A percentile compares a stretch with the other conserved stretches of the same genome.
These are phyloP conservation scores for Sporothrix curviconia DNA, from an alignment of 2,329 filamentous ascomycete species.

Conservation along the genomic window DNA sequence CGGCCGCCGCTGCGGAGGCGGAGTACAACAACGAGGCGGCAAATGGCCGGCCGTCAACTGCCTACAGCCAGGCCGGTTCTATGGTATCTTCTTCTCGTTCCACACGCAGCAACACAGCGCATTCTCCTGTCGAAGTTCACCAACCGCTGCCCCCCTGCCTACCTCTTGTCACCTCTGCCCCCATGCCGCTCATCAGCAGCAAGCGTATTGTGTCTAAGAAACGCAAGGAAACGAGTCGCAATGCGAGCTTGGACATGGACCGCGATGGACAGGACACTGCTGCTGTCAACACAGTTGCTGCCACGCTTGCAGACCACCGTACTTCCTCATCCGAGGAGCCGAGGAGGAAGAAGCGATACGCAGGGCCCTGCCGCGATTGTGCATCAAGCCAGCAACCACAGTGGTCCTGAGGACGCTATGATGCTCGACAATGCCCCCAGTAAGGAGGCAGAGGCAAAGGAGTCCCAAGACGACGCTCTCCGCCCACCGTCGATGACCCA, in stretches of 20 bases:
- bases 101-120: not conserved
- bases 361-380: constrained; percentile 10
- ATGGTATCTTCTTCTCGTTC: not conserved
- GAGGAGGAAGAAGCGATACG: not conserved
- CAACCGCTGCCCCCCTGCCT: constrained; percentile 7
- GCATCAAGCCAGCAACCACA: constrained; percentile 10
- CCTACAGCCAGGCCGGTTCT: not conserved
- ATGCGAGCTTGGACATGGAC: not conserved
- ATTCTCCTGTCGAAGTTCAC: constrained; percentile 8
- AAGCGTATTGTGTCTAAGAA: constrained; percentile 1
- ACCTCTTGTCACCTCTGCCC: not conserved
- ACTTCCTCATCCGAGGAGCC: no score
- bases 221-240: constrained; percentile 3
- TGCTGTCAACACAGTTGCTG: not conserved
- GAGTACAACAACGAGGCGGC: not conserved
- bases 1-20: not conserved
- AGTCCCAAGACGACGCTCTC: not conserved
- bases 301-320: no score
- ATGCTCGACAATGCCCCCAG: not conserved
- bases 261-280: not conserved
- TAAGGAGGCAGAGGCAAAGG: not conserved
- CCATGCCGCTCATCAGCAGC: not conserved
- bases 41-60: not conserved
- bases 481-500: not conserved
- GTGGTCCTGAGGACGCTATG: not conserved